Evolutionary conservation across 371 early-diverging fungal genomes (phyloP).

Genomic region (Smittium culicis): DNA sequence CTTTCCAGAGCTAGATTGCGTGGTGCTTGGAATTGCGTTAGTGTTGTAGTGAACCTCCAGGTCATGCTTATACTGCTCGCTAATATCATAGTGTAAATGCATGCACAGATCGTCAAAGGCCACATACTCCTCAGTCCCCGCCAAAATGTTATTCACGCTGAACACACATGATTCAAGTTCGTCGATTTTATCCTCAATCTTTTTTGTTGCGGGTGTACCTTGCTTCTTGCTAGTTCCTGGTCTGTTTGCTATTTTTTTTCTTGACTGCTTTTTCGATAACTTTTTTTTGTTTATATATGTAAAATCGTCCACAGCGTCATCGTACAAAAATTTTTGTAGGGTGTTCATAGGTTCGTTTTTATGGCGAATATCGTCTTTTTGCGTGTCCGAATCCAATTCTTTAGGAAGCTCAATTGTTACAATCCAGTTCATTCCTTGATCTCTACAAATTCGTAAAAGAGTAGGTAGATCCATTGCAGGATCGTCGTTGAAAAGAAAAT

Average conservation of each 20-base stretch:
- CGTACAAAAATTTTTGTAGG: background rate
- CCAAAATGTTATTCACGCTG: constrained; percentile 28
- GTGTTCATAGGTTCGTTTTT: background rate
- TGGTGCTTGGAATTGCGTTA: background rate
- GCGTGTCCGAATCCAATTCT: background rate
- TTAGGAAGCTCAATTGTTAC: constrained; percentile 48
- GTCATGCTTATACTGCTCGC: constrained; percentile 50
- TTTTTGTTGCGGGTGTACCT: background rate
- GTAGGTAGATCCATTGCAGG: constrained; percentile 48
- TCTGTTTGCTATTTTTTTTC: background rate
- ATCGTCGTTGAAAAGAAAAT: constrained; percentile 58
- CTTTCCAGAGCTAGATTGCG: background rate
- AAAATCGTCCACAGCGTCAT: background rate
- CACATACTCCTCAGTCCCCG: constrained; percentile 30
- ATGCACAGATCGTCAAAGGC: constrained; percentile 37
- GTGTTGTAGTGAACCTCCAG: constrained; percentile 35
- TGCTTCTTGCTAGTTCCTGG: background rate
- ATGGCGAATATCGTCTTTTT: background rate
- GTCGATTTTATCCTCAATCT: background rate
- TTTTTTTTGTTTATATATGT: background rate
- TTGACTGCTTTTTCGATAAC: background rate
- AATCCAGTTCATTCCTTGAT: constrained; percentile 64
- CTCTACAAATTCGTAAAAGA: constrained; percentile 43
- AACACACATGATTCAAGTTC: constrained; percentile 16
- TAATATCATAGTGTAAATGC: constrained; percentile 50